Conservation (phyloP, 78 protist genomes). For the Dictyostelium firmibasis region DNA sequence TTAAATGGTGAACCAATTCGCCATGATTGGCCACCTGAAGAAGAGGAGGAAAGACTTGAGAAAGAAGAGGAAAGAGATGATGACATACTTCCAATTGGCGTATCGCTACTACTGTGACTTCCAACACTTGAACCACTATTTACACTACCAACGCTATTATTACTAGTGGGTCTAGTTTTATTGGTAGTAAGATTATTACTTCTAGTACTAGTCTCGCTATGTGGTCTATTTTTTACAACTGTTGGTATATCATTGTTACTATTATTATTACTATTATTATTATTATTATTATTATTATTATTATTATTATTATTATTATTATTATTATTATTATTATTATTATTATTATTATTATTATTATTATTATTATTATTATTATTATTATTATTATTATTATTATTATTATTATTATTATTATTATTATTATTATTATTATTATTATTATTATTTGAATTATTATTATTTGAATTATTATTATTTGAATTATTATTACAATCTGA, state of each 20-base stretch:
- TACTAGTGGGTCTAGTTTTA: neutral
- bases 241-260: neutral
- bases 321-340: neutral
- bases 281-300: neutral
- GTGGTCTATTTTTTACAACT: neutral
- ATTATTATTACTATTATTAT: neutral
- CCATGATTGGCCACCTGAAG: neutral
- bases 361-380: slow-evolving; percentile 4
- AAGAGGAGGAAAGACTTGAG: neutral
- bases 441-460: neutral
- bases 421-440: neutral
- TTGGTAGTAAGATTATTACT: neutral
- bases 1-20: neutral
- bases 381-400: neutral
- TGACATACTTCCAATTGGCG: slow-evolving; percentile 4
- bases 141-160: neutral
- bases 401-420: slow-evolving; percentile 8
- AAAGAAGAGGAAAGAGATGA: slow-evolving; percentile 3
- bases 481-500: neutral
- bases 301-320: neutral
- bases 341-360: neutral
- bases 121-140: neutral
- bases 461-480: neutral
- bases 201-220: neutral
- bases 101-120: neutral